Percentiles rank a stretch among this genome's conserved stretches.
phyloP scores from a whole-genome alignment of 257 asterid genomes.

The Capsicum pubescens region DNA sequence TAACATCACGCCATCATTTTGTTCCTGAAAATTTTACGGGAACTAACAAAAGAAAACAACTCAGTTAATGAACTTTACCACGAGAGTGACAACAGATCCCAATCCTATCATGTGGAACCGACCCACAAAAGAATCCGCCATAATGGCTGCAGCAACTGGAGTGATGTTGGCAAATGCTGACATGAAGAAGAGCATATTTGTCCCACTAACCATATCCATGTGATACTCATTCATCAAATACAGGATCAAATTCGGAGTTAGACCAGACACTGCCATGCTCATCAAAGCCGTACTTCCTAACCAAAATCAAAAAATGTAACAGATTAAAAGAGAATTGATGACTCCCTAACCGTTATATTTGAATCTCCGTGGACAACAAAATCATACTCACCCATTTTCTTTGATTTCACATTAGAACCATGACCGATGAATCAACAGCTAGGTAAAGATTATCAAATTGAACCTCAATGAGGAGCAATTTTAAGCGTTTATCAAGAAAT shows the following conservation, averaged over 20 bases:
- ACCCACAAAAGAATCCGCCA: slow-evolving; percentile 69
- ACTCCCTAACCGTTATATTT: not conserved
- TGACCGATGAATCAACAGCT: not conserved
- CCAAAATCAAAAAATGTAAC: not conserved
- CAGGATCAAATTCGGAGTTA: slow-evolving; percentile 60
- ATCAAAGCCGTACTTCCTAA: slow-evolving; percentile 62
- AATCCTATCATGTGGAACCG: slow-evolving; percentile 59
- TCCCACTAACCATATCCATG: slow-evolving; percentile 55
- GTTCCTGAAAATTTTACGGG: not conserved
- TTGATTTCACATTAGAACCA: not conserved
- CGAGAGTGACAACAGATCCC: slow-evolving; percentile 58
- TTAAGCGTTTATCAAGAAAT: not conserved
- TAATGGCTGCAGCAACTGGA: slow-evolving; percentile 66
- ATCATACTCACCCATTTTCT: not conserved
- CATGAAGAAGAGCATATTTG: slow-evolving; percentile 63
- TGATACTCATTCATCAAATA: slow-evolving; percentile 61
- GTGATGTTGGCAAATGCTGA: slow-evolving; percentile 57
- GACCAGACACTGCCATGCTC: slow-evolving; percentile 57
- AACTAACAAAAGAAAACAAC: not conserved
- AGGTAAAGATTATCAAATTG: not conserved
- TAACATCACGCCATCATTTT: not conserved
- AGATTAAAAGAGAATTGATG: not conserved
- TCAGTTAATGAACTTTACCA: slow-evolving; percentile 44
- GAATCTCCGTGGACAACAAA: not conserved
- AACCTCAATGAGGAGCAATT: not conserved